phyloP scores from a whole-genome alignment of 441 rosid genomes.

The Melastoma candidum region DNA sequence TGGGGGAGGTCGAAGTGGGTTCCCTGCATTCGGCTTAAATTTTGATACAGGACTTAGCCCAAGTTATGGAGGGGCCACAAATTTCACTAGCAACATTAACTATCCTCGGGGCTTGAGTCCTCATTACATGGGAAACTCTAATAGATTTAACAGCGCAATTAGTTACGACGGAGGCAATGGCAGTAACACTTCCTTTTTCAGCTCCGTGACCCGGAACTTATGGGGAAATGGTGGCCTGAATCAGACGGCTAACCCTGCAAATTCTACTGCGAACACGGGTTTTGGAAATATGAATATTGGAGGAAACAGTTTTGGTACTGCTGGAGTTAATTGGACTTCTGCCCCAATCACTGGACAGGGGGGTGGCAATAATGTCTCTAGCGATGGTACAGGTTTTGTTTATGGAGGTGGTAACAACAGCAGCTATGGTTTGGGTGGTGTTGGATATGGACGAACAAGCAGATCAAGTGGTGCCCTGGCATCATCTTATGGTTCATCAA shows the following conservation, averaged over 20 bases:
- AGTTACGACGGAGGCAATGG: constrained; percentile 4
- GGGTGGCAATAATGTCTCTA: constrained; percentile 3
- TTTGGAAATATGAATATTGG: constrained; percentile 2
- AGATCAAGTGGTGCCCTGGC: not conserved
- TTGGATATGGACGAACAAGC: not conserved
- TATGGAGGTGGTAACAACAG: constrained; percentile 1
- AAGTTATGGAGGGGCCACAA: not conserved
- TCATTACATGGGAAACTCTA: not conserved
- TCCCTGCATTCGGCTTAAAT: constrained; percentile 6
- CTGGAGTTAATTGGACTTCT: constrained; percentile 4
- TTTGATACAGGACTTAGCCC: not conserved
- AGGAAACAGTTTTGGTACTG: constrained; percentile 6
- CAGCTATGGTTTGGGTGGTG: constrained; percentile 1
- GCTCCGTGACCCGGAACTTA: constrained; percentile 6
- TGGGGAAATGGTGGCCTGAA: constrained; percentile 5
- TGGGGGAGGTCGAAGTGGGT: constrained; percentile 28
- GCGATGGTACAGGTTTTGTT: not conserved
- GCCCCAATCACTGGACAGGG: not conserved
- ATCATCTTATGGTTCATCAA: constrained; percentile 7
- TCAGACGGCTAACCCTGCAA: not conserved
- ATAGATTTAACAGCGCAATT: constrained; percentile 2
- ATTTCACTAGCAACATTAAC: constrained; percentile 5
- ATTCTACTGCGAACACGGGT: not conserved
- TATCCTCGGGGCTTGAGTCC: constrained; percentile 9
- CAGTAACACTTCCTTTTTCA: constrained; percentile 4